These are phyloP conservation scores for Annona cherimola DNA, from an alignment of 164 flowering plant genomes.

Conservation along the genomic window DNA sequence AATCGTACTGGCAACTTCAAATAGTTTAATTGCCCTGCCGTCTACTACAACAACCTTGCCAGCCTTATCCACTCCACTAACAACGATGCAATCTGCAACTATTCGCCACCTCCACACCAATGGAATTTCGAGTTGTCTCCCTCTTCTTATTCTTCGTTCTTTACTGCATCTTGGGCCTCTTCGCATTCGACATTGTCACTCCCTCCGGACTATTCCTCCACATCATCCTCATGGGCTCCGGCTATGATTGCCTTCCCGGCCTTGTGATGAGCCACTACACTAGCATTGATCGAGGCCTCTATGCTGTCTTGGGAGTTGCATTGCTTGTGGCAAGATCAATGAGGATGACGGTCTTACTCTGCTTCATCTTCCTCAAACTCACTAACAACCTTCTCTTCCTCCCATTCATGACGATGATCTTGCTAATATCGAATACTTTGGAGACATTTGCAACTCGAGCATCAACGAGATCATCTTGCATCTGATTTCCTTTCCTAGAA, in stretches of 20 bases:
- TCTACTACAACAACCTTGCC: constrained; percentile 87
- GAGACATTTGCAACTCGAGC: constrained; percentile 76
- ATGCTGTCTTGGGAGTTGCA: constrained; percentile 90
- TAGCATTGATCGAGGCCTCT: constrained; percentile 80
- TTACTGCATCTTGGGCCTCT: constrained; percentile 61
- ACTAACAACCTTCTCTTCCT: constrained; percentile 85
- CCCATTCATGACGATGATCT: constrained; percentile 82
- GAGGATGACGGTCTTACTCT: constrained; percentile 95
- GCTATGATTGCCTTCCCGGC: constrained; percentile 84
- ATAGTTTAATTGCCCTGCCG: constrained; percentile 81
- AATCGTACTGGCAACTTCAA: constrained; percentile 80
- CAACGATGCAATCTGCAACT: constrained; percentile 89
- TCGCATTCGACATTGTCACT: constrained; percentile 91
- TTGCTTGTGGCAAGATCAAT: constrained; percentile 91
- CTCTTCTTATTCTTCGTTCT: constrained; percentile 60
- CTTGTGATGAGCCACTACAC: constrained; percentile 55
- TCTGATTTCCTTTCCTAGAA: constrained; percentile 75
- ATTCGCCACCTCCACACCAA: constrained; percentile 63
- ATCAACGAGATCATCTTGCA: constrained; percentile 77
- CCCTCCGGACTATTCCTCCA: constrained; percentile 96
- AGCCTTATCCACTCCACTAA: constrained; percentile 74
- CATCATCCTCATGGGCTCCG: constrained; percentile 85
- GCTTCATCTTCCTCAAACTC: constrained; percentile 91
- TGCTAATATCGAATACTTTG: constrained; percentile 80
- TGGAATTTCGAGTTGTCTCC: constrained; percentile 51